Base-by-base conservation (phyloP, 805 yeast species). In the Lipomyces starkeyi region DNA sequence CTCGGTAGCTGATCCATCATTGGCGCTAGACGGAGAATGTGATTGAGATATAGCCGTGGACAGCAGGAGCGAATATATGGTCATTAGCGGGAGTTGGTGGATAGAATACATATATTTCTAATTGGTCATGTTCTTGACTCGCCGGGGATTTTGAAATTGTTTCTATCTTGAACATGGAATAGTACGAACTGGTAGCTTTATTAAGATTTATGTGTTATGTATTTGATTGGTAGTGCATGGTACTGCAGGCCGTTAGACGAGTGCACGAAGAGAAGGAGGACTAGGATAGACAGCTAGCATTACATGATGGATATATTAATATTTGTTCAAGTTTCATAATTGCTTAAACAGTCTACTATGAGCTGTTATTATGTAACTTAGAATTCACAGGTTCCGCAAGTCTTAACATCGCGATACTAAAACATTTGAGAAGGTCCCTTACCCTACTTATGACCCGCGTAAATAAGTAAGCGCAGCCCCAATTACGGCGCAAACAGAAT, bases 1-100 rank as follows among this genome's bases (percentile, higher is more conserved):
- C 98, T 5, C 56, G 37, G n/a, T 64, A 49, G 22, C 7, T 43
- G 49, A 43, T 29, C 22, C 49, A 14, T 8, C 49, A 43, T 4
- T 14, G 8, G 1, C 49, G 11, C 8, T n/a, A n/a, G 11, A n/a
- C 2, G 7, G 14, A 17, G n/a, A 17, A 14, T 14, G 22, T 11
- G 14, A 17, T n/a, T 8, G n/a, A 43, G 49, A 43, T n/a, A 2
- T 43, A n/a, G 49, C n/a, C 8, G 5, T 11, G 22, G 20, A 43
- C 4, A 17, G 49, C 20, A 6, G 49, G 20, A 14, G 22, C 49
- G 49, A 43, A 43, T 17, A 29, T 29, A 5, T 29, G 32, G 32
- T 29, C 32, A 29, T 4, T 4, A 14, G 40, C 40, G 49, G 49
- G 20, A 43, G 49, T 43, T 43, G 17, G 40, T 37, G 40, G 40